A percentile compares a stretch with the other conserved stretches of the same genome.
These are phyloP conservation scores for Saprolegnia diclina DNA, from an alignment of 352 stramenopile genomes.

Conservation along the genomic window DNA sequence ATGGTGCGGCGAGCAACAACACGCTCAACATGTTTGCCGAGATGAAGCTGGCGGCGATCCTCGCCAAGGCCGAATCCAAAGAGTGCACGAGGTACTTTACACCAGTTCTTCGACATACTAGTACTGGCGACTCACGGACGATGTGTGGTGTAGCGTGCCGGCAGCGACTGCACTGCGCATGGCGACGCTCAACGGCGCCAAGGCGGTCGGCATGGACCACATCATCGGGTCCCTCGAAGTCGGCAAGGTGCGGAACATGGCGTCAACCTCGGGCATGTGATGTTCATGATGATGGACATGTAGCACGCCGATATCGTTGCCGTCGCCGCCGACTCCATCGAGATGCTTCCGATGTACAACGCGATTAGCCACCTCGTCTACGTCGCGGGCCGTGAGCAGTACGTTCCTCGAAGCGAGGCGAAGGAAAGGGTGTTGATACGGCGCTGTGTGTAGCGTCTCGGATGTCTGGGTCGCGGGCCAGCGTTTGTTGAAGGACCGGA, in stretches of 20 bases:
- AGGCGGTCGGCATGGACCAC: slow-evolving; percentile 70
- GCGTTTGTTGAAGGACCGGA: slow-evolving; percentile 54
- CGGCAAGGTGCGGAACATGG: slow-evolving; percentile 40
- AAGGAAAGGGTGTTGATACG: neutral
- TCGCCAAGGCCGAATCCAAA: slow-evolving; percentile 73
- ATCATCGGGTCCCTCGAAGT: slow-evolving; percentile 81
- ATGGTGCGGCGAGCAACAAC: slow-evolving; percentile 84
- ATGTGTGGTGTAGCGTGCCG: slow-evolving; percentile 32
- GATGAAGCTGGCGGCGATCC: slow-evolving; percentile 82
- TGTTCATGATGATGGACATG: slow-evolving; percentile 1
- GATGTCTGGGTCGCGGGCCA: slow-evolving; percentile 88
- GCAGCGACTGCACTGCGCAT: slow-evolving; percentile 65
- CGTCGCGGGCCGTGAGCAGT: slow-evolving; percentile 68
- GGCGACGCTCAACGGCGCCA: slow-evolving; percentile 86
- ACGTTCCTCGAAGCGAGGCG: slow-evolving; percentile 13
- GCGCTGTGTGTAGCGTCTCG: slow-evolving; percentile 48
- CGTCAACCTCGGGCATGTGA: neutral
- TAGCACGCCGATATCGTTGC: slow-evolving; percentile 72
- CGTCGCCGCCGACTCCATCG: slow-evolving; percentile 68
- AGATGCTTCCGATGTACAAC: slow-evolving; percentile 87
- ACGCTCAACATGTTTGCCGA: slow-evolving; percentile 87
- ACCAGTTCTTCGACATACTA: neutral
- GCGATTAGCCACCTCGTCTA: slow-evolving; percentile 85
- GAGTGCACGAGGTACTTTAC: slow-evolving; percentile 39
- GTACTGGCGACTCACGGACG: too few relatives aligned